Percentiles rank a stretch among this genome's conserved stretches.
Conservation (phyloP, 2,329 filamentous ascomycete species). For the Aspergillus pseudotamarii region DNA sequence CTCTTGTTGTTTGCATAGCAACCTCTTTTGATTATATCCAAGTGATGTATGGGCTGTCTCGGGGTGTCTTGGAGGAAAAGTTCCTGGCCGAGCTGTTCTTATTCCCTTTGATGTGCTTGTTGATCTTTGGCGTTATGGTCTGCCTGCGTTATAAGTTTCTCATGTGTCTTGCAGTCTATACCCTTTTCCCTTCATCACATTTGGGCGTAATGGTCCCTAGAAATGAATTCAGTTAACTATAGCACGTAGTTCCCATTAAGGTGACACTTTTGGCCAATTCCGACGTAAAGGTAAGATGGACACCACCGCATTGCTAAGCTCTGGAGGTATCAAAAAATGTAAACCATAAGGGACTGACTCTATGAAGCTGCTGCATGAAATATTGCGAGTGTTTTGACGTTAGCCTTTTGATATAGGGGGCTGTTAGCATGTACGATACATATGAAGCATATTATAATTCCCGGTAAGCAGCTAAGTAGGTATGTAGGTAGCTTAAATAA, state of each 20-base stretch:
- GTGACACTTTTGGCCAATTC: neutral
- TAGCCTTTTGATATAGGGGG: neutral
- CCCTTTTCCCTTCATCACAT: neutral
- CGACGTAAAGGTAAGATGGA: neutral
- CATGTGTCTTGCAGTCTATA: slow-evolving; percentile 5
- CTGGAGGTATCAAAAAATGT: neutral
- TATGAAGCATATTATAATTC: neutral
- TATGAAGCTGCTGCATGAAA: neutral
- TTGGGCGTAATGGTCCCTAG: neutral
- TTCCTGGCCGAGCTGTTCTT: slow-evolving; percentile 6
- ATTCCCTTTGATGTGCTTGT: neutral
- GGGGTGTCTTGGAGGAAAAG: slow-evolving; percentile 9
- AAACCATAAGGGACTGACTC: neutral
- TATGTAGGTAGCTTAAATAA: slow-evolving; percentile 15
- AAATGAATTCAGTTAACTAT: neutral
- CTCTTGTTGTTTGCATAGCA: slow-evolving; percentile 6
- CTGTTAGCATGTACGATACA: neutral
- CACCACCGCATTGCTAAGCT: neutral
- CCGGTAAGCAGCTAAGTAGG: neutral
- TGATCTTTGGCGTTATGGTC: neutral
- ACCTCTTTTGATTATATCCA: neutral
- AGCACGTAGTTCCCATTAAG: neutral
- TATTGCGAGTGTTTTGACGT: neutral
- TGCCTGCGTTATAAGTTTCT: neutral
- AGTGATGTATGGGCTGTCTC: neutral